Base-by-base conservation (phyloP, 768 basidiomycete genomes). In the Agrocybe praecox region DNA sequence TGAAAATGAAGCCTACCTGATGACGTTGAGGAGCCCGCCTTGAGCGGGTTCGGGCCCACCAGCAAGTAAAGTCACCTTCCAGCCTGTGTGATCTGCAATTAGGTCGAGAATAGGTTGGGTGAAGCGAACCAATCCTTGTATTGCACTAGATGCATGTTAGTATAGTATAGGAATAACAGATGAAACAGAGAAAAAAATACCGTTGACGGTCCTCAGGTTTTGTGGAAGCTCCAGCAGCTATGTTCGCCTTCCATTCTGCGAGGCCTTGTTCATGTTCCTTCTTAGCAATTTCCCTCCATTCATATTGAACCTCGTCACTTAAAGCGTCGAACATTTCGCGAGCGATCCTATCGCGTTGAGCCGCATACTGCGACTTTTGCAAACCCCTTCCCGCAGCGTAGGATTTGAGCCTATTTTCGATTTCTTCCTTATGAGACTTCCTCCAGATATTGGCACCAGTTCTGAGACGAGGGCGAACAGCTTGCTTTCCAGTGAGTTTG, bases 151-250 rank as follows among this genome's bases (percentile, higher is more conserved):
- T 17, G 22, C 17, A 47, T 23, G 14, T 23, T 17, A 23, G 9
- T 15, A 55, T 15, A n/a, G n/a, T n/a, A 10, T 11, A n/a, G 10
- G 1, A 19, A 44, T 11, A n/a, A 7, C 10, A 44, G 18, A 17
- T 18, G 22, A 6, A 5, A 5, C 15, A 34, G 26, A 29, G 23
- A 52, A 53, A 14, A 12, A 52, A 56, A 17, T 48, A 62, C 61
- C 50, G 18, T 46, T 62, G 61, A 33, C 61, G 53, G 24, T 55
- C 53, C 23, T 17, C 50, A 12, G 61, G 61, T 4, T 29, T 36
- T 2, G 53, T 46, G 12, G 57, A 56, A 7, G 34, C 23, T 17
- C 42, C 44, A 14, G 32, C 46, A 2, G 22, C 32, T 15, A 45
- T 10, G 11, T 43, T 17, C 2, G 15, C 18, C n/a, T 55, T 34